Base-by-base conservation (phyloP, 202 grass and related monocot species). In the Setaria viridis region DNA sequence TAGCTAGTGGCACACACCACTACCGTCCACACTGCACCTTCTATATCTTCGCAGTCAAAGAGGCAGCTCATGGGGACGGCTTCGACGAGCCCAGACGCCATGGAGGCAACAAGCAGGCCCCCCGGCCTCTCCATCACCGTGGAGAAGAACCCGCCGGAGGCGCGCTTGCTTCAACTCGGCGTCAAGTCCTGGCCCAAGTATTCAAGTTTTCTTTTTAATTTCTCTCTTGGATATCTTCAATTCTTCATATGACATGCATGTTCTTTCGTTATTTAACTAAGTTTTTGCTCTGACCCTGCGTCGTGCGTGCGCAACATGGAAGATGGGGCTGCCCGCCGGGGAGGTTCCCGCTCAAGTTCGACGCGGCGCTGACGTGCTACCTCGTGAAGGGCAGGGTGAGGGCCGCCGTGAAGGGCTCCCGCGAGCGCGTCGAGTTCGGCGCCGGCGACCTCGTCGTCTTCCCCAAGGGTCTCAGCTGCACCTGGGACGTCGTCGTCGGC, bases 381-480 rank as follows among this genome's bases (percentile, higher is more conserved):
- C 87, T 98, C 7, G 43, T 98, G 20, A 93, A 81, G 90, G 95
- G 95, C 45, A 90, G 77, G 85, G 93, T 98, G 84, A 86, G 84
- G 80, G 93, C 89, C 29, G 79, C 85, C 85, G 66, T 88, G 41
- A 98, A 94, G 84, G 95, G 84, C 47, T 95, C 93, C 39, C 77
- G 90, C 11, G 93, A 93, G 30, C 64, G 63, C 50, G 89, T 95
- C 34, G 95, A 98, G 87, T 95, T 98, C 43, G 95, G 95, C 72
- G 95, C 95, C 54, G 93, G 95, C 47, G 95, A 98, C 74, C 91
- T 98, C 67, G 93, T 95, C 57, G 70, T 98, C 67, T 95, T 98
- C 82, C 92, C 95, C 80, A 94, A 91, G 81, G 95, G 93, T 16
- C 82, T 95, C 41, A 92, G 93, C 81, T 98, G 95, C 91, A 98